Evolutionary conservation across 202 grass and related monocot genomes (phyloP).

Genomic region (Tripidium arundinaceum): DNA sequence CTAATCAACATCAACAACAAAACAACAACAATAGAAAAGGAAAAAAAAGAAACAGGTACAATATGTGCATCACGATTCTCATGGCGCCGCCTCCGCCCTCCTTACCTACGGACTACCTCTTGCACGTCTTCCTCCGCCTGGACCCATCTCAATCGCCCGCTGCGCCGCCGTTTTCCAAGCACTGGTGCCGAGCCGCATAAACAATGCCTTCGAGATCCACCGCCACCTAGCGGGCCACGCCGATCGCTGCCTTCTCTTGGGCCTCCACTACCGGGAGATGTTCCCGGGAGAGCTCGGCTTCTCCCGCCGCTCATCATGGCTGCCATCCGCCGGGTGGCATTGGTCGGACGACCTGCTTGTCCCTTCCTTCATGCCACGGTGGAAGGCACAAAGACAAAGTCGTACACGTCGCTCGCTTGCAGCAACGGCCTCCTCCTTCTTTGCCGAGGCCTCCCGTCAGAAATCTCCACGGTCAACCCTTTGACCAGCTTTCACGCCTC

Average conservation of each 20-base stretch:
- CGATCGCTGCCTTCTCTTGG: neutral
- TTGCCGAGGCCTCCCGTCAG: neutral
- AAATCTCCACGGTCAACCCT: conserved; percentile 1
- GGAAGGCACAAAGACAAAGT: neutral
- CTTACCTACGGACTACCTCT: neutral
- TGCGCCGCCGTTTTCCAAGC: neutral
- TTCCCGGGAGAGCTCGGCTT: neutral
- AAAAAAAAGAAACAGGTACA: too few relatives aligned
- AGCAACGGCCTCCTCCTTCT: conserved; percentile 3
- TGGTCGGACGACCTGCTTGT: neutral
- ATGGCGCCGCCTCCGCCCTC: neutral
- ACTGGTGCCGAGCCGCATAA: neutral
- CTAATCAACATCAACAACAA: too few relatives aligned
- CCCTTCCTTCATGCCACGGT: neutral
- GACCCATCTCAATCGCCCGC: neutral
- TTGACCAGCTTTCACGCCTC: neutral
- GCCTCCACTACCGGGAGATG: neutral
- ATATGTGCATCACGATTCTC: neutral
- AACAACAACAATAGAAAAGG: too few relatives aligned
- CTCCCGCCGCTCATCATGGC: neutral
- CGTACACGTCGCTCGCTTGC: conserved; percentile 1
- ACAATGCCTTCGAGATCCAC: neutral
- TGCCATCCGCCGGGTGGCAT: neutral
- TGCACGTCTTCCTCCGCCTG: conserved; percentile 16
- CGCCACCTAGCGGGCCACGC: neutral